These are phyloP conservation scores for Apophysomyces variabilis DNA, from an alignment of 371 early-diverging fungal genomes.

Conservation along the genomic window DNA sequence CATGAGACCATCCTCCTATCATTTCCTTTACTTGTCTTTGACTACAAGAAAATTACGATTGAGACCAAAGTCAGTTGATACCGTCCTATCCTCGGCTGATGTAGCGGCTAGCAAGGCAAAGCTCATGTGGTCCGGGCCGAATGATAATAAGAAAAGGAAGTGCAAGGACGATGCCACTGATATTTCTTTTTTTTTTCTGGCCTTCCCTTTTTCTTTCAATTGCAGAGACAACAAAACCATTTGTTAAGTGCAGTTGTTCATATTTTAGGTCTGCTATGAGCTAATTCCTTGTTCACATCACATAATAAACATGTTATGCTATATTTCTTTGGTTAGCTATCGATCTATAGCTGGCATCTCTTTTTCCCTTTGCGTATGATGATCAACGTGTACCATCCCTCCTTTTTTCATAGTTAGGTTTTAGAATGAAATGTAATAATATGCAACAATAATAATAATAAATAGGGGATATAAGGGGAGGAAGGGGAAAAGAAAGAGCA, in stretches of 20 bases:
- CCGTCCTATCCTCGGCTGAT: slow-evolving; percentile 12
- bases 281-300: no score
- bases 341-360: neutral
- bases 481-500: neutral
- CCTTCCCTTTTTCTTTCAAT: slow-evolving; percentile 4
- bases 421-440: slow-evolving; percentile 12
- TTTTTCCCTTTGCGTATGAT: slow-evolving; percentile 2
- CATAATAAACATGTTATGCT: no score
- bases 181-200: slow-evolving; percentile 9
- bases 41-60: slow-evolving; percentile 8
- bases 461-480: slow-evolving; percentile 9
- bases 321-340: no score
- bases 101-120: slow-evolving; percentile 7
- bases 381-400: slow-evolving; percentile 7
- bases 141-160: slow-evolving; percentile 10
- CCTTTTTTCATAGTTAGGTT: slow-evolving; percentile 11
- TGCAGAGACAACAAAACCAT: neutral
- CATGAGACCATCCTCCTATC: slow-evolving; percentile 5
- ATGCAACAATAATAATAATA: slow-evolving; percentile 11
- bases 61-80: slow-evolving; percentile 11
- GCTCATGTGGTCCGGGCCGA: slow-evolving; percentile 8
- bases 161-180: slow-evolving; percentile 10
- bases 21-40: slow-evolving; percentile 1
- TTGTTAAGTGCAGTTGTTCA: neutral
- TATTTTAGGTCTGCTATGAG: neutral